A percentile compares a stretch with the other conserved stretches of the same genome.
These are phyloP conservation scores for Rhazya stricta DNA, from an alignment of 257 asterid genomes.

Conservation along the genomic window DNA sequence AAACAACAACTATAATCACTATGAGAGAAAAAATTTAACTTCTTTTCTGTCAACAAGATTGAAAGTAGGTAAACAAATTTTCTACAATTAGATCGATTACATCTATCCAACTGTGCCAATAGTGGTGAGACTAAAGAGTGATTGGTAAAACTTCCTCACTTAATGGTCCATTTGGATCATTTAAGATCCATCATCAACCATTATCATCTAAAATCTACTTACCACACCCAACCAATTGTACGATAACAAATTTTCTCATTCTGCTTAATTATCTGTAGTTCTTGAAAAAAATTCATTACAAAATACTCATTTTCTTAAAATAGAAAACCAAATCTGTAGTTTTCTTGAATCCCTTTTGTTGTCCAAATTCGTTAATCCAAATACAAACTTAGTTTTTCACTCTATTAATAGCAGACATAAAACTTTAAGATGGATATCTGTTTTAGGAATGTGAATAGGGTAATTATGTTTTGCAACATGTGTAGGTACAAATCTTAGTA, in stretches of 20 bases:
- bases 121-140: neutral
- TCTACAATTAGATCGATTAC: neutral
- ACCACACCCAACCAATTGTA: neutral
- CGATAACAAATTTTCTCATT: no score
- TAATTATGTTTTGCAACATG: no score
- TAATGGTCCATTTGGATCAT: neutral
- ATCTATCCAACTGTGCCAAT: neutral
- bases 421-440: no score
- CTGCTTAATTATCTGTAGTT: no score
- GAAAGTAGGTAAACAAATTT: neutral
- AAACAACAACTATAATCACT: neutral
- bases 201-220: no score
- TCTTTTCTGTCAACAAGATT: neutral
- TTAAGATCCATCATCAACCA: neutral
- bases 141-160: neutral
- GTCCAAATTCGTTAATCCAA: neutral
- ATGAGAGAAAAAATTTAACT: neutral
- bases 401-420: no score
- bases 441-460: no score
- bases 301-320: no score
- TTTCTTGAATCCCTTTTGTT: neutral
- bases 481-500: no score
- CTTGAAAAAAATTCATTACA: no score
- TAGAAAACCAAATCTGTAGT: neutral
- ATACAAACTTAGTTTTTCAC: neutral